Base-by-base conservation (phyloP, 306 rosid genomes). In the Senna siamea region DNA sequence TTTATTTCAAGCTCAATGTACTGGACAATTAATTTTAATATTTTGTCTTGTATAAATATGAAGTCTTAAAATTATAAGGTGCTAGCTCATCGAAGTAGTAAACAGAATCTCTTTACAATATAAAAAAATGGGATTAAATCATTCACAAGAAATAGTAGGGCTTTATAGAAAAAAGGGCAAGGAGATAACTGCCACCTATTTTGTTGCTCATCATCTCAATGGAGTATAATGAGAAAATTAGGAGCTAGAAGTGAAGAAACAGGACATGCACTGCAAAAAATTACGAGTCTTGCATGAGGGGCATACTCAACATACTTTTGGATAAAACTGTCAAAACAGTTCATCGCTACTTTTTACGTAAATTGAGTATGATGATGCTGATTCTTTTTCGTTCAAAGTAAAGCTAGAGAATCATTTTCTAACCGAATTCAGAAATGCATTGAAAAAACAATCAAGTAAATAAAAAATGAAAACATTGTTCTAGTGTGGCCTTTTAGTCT, bases 381-480 rank as follows among this genome's bases (percentile, higher is more conserved):
- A 10, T 19, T 46, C 10, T 43, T 75, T 54, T 66, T 30, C 23
- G 17, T 19, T 35, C 10, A 30, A 26, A 44, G n/a, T 44, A 12
- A 66, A 44, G 37, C 59, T 12, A 34, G 68, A 14, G 75, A 57
- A 58, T 37, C 28, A 11, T 35, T 51, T 68, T 74, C 12, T 43
- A 50, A 44, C 19, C 51, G 6, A 35, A 63, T 58, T 74, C 52
- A 66, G 48, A 40, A 37, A 66, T 58, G 50, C 14, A 37, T 37
- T 5, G 0, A 34, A 57, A 51, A 35, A 4, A 3, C 37, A 37
- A n/a, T n/a, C n/a, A n/a, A n/a, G n/a, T n/a, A n/a, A n/a, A 66
- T 63, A 9, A 53, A 69, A 79, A 60, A 32, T 67, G n/a, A 38
- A 66, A 71, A 23, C 63, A 48, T 48, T 30, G 18, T 40, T 74